A percentile compares a stretch with the other conserved stretches of the same genome.
Conservation (phyloP, 345 rosid genomes). For the Linum lewisii region DNA sequence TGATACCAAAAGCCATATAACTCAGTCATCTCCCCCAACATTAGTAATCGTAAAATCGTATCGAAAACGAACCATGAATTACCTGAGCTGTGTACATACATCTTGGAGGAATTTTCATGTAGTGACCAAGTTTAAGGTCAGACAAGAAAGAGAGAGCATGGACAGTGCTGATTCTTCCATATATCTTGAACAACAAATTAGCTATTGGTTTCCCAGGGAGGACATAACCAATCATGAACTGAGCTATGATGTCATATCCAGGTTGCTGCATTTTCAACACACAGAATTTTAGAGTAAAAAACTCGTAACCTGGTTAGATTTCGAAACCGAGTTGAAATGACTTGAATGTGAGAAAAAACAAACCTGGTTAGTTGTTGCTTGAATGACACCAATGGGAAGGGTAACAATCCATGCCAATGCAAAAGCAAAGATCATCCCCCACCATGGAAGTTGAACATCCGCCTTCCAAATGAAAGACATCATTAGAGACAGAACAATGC, state of each 20-base stretch:
- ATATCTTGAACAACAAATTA: slow-evolving; percentile 87
- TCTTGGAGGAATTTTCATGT: slow-evolving; percentile 98
- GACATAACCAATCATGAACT: slow-evolving; percentile 88
- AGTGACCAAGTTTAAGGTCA: slow-evolving; percentile 97
- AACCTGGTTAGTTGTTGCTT: slow-evolving; percentile 99
- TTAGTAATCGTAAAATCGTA: too few species aligned
- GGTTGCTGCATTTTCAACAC: slow-evolving; percentile 66
- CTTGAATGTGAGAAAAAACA: too few species aligned
- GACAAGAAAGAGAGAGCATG: slow-evolving; percentile 96
- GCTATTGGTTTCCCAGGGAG: slow-evolving; percentile 94
- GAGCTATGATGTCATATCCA: slow-evolving; percentile 94
- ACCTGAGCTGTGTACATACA: slow-evolving; percentile 98
- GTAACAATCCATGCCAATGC: slow-evolving; percentile 80
- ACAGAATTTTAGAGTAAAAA: not conserved
- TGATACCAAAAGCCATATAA: slow-evolving; percentile 9
- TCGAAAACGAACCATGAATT: not conserved
- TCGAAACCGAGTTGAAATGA: too few species aligned
- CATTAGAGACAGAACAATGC: slow-evolving; percentile 48
- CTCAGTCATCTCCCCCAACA: not conserved
- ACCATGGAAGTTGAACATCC: slow-evolving; percentile 78
- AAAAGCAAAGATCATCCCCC: slow-evolving; percentile 97
- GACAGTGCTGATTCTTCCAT: slow-evolving; percentile 85
- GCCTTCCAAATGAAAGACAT: slow-evolving; percentile 77
- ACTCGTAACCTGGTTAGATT: not conserved
- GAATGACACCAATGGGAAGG: slow-evolving; percentile 96